Percentiles rank a stretch among this genome's conserved stretches.
Evolutionary conservation across 2,329 filamentous ascomycete genomes (phyloP).

Genomic region (Pseudogymnoascus sp.): DNA sequence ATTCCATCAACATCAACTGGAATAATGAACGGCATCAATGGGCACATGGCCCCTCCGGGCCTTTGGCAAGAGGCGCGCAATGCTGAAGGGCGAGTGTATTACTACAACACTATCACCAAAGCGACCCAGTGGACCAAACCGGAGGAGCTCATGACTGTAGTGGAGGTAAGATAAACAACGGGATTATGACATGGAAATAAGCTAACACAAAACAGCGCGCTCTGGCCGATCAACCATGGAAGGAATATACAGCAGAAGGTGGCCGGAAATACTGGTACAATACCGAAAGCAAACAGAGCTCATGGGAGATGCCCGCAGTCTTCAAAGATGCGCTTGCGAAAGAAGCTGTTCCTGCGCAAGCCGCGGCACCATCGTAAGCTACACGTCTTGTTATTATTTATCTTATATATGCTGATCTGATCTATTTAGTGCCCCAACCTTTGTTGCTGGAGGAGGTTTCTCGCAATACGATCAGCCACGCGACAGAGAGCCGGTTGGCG

Average conservation of each 20-base stretch:
- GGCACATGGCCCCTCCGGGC: conserved; percentile 34
- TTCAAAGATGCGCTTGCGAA: conserved; percentile 70
- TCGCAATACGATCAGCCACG: conserved; percentile 28
- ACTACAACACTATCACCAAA: conserved; percentile 81
- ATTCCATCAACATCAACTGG: conserved; percentile 4
- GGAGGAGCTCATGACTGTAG: conserved; percentile 73
- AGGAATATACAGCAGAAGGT: conserved; percentile 79
- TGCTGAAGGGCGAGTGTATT: conserved; percentile 78
- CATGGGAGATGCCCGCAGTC: conserved; percentile 85
- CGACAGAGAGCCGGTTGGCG: conserved; percentile 38
- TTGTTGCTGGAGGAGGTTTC: conserved; percentile 37
- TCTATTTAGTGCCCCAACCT: conserved; percentile 29
- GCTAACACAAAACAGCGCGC: conserved; percentile 51
- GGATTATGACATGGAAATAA: conserved; percentile 16
- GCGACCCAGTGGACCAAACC: conserved; percentile 93
- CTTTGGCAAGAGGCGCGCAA: conserved; percentile 78
- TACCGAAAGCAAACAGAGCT: conserved; percentile 81
- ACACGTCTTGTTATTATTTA: neutral
- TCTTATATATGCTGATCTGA: conserved; percentile 12
- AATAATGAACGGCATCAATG: conserved; percentile 26
- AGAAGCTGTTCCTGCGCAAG: conserved; percentile 35
- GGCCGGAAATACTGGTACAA: conserved; percentile 96
- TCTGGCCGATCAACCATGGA: conserved; percentile 79
- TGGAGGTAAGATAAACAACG: conserved; percentile 54
- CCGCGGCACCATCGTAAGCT: conserved; percentile 37